phyloP scores from a whole-genome alignment of 805 yeast species.

The Lachancea waltii region DNA sequence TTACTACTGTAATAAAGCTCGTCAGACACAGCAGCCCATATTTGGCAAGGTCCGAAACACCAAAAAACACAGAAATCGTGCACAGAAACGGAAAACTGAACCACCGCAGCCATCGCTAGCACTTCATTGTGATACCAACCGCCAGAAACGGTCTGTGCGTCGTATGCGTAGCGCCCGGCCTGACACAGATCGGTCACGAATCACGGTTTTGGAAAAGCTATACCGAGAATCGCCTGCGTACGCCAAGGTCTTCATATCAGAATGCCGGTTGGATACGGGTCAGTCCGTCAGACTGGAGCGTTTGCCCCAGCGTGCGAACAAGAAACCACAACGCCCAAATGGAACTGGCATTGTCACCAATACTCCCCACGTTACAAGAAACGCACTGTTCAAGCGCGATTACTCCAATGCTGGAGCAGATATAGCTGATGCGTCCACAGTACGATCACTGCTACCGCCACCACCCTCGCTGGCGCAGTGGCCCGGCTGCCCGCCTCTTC shows the following conservation, averaged over 20 bases:
- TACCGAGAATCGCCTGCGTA: conserved; percentile 31
- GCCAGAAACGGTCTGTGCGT: conserved; percentile 5
- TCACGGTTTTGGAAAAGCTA: conserved; percentile 10
- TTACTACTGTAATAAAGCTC: conserved; percentile 51
- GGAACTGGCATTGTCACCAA: no score
- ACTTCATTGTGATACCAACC: conserved; percentile 10
- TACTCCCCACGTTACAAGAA: conserved; percentile 1
- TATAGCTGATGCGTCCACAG: not conserved
- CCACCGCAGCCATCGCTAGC: conserved; percentile 5
- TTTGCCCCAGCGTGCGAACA: conserved; percentile 28
- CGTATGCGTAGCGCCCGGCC: no score
- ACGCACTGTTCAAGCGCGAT: conserved; percentile 2
- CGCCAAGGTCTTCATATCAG: conserved; percentile 23
- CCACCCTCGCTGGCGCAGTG: conserved; percentile 11
- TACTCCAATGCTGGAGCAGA: conserved; percentile 2
- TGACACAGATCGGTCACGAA: not conserved
- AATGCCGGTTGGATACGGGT: conserved; percentile 26
- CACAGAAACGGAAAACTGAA: not conserved
- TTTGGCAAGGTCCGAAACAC: conserved; percentile 1
- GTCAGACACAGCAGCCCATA: conserved; percentile 1
- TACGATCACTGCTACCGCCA: conserved; percentile 12
- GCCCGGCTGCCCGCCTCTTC: conserved; percentile 6
- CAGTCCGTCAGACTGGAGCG: conserved; percentile 18
- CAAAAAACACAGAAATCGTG: conserved; percentile 2
- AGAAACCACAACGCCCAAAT: not conserved